A percentile compares a stretch with the other conserved stretches of the same genome.
Evolutionary conservation across 2,329 filamentous ascomycete genomes (phyloP).

Genomic region (Didymella pomorum): DNA sequence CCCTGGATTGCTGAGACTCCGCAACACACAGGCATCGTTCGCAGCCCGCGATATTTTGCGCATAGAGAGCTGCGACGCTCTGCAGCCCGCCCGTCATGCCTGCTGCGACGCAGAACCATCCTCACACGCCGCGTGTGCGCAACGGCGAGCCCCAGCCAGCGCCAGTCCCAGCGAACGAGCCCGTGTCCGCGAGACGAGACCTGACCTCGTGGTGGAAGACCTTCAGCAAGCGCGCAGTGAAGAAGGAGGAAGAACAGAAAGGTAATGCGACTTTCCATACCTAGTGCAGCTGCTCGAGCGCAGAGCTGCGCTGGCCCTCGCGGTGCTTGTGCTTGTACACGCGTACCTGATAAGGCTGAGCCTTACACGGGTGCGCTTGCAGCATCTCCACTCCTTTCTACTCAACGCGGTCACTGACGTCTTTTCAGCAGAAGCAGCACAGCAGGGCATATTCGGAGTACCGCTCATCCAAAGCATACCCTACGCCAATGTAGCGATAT

Average conservation of each 20-base stretch:
- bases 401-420: conserved; percentile 36
- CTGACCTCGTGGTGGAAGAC: conserved; percentile 97
- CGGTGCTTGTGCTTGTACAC: conserved; percentile 16
- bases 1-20: conserved; percentile 27
- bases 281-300: conserved; percentile 1
- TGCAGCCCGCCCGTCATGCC: conserved; percentile 47
- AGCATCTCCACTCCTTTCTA: conserved; percentile 24
- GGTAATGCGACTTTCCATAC: conserved; percentile 53
- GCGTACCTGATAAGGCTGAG: conserved; percentile 29
- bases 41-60: conserved; percentile 25
- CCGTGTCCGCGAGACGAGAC: conserved; percentile 84
- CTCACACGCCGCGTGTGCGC: conserved; percentile 54
- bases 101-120: conserved; percentile 46
- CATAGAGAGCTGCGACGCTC: conserved; percentile 40
- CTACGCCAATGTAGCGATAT: conserved; percentile 98
- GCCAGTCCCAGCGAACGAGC: conserved; percentile 62
- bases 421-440: conserved; percentile 49
- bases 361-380: conserved; percentile 25
- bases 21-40: conserved; percentile 30
- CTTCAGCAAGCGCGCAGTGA: conserved; percentile 74
- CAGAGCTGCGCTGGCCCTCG: conserved; percentile 6
- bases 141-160: conserved; percentile 54
- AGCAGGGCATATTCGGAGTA: conserved; percentile 89
- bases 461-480: conserved; percentile 93
- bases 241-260: conserved; percentile 67